phyloP scores from a whole-genome alignment of 768 basidiomycete genomes.

The Mycena albidolilacea region DNA sequence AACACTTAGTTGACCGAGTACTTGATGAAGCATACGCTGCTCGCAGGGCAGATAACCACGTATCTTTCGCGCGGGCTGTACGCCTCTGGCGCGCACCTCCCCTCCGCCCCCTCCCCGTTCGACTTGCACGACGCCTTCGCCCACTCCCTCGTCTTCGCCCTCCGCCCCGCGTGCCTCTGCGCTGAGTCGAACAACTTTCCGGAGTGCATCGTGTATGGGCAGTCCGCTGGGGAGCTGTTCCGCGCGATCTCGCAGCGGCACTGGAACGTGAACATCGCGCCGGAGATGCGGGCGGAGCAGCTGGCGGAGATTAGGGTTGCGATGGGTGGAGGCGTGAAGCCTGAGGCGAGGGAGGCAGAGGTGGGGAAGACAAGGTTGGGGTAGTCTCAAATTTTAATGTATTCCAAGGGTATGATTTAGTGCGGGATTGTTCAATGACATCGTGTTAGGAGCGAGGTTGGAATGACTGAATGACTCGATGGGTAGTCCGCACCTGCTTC shows the following conservation, averaged over 20 bases:
- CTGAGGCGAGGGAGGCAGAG: too few relatives aligned
- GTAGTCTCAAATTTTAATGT: too few relatives aligned
- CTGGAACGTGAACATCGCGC: conserved; percentile 40
- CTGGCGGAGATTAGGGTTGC: background rate
- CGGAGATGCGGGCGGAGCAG: conserved; percentile 34
- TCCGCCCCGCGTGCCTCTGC: conserved; percentile 24
- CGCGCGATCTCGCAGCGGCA: conserved; percentile 16
- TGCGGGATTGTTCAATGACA: too few relatives aligned
- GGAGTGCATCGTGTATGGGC: conserved; percentile 26
- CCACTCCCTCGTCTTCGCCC: conserved; percentile 33
- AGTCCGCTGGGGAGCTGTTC: conserved; percentile 31
- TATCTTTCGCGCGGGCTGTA: conserved; percentile 36
- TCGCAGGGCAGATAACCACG: conserved; percentile 31
- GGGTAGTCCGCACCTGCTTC: too few relatives aligned
- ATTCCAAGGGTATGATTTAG: too few relatives aligned
- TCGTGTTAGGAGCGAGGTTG: too few relatives aligned
- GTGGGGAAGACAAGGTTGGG: too few relatives aligned
- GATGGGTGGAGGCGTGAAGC: too few relatives aligned
- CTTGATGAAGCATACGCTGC: conserved; percentile 17
- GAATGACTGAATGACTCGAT: too few relatives aligned
- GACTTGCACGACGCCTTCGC: background rate
- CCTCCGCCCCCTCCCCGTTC: background rate
- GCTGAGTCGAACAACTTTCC: conserved; percentile 24
- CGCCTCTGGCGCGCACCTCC: conserved; percentile 35
- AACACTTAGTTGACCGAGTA: too few relatives aligned